Conservation (phyloP, 2,329 filamentous ascomycete genomes). For the Malbranchea cinnamomea region DNA sequence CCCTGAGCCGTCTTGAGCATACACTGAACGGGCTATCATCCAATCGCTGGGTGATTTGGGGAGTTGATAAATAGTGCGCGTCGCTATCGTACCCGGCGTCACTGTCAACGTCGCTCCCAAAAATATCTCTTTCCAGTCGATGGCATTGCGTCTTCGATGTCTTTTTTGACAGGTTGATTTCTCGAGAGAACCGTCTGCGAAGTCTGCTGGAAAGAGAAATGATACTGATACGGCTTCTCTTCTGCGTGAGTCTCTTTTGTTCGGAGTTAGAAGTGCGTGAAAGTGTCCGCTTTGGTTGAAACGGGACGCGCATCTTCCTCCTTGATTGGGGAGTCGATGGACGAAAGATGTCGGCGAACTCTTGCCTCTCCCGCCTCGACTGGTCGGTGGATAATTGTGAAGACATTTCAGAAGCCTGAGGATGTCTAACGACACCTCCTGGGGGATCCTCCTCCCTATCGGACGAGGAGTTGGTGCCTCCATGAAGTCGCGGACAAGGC, state of each 20-base stretch:
- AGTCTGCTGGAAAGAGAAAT: conserved; percentile 14
- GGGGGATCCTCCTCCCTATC: no score
- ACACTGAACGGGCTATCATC: conserved; percentile 6
- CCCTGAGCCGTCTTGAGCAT: conserved; percentile 3
- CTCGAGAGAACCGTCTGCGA: conserved; percentile 20
- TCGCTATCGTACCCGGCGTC: conserved; percentile 29
- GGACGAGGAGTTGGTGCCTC: not conserved
- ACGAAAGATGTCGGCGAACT: conserved; percentile 7
- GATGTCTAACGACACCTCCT: no score
- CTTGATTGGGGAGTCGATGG: not conserved
- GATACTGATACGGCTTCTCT: conserved; percentile 3
- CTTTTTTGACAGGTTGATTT: conserved; percentile 13
- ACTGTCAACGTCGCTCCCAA: conserved; percentile 22
- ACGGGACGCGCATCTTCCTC: not conserved
- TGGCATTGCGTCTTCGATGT: conserved; percentile 8
- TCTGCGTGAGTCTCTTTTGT: conserved; percentile 1
- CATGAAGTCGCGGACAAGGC: conserved; percentile 7
- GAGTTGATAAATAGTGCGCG: conserved; percentile 24
- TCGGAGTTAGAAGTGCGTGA: not conserved
- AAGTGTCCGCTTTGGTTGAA: not conserved
- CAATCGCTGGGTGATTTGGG: conserved; percentile 14
- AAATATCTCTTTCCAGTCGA: conserved; percentile 10
- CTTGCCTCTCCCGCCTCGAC: conserved; percentile 4
- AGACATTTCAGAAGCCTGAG: no score
- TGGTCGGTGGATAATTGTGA: not conserved